These are phyloP conservation scores for Moricandia arvensis DNA, from an alignment of 345 rosid genomes.

Conservation along the genomic window DNA sequence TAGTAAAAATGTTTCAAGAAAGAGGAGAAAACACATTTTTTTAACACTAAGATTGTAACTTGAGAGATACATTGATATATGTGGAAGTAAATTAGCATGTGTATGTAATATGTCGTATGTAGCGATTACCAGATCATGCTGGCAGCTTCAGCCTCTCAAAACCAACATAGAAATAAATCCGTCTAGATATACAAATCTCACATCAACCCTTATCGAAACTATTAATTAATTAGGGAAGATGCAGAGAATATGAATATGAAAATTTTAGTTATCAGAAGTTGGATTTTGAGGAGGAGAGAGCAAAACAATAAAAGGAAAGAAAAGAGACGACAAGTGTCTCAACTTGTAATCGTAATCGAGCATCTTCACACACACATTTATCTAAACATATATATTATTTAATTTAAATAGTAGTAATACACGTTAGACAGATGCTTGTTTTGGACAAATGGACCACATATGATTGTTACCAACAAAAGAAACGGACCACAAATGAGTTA, in stretches of 20 bases:
- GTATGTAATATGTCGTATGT: constrained; percentile 9
- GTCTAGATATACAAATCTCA: constrained; percentile 1
- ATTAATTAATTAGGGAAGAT: neutral
- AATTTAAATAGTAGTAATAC: constrained; percentile 9
- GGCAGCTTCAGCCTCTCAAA: constrained; percentile 99
- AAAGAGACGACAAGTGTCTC: constrained; percentile 1
- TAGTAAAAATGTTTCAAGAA: neutral
- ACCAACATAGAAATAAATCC: constrained; percentile 23
- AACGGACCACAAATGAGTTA: constrained; percentile 14
- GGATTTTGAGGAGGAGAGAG: constrained; percentile 3
- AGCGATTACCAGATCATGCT: constrained; percentile 85
- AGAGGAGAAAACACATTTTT: neutral
- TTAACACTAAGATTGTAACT: neutral
- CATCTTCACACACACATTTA: constrained; percentile 2
- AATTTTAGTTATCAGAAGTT: neutral
- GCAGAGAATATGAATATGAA: neutral
- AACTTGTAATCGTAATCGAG: neutral
- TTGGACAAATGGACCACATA: constrained; percentile 31
- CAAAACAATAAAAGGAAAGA: constrained; percentile 14
- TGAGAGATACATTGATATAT: neutral
- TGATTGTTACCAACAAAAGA: neutral
- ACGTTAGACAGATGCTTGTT: constrained; percentile 13
- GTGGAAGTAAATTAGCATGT: neutral
- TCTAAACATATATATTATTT: neutral
- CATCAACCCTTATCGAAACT: constrained; percentile 13